phyloP scores from a whole-genome alignment of 179 eudicot species.

The Spinacia oleracea region DNA sequence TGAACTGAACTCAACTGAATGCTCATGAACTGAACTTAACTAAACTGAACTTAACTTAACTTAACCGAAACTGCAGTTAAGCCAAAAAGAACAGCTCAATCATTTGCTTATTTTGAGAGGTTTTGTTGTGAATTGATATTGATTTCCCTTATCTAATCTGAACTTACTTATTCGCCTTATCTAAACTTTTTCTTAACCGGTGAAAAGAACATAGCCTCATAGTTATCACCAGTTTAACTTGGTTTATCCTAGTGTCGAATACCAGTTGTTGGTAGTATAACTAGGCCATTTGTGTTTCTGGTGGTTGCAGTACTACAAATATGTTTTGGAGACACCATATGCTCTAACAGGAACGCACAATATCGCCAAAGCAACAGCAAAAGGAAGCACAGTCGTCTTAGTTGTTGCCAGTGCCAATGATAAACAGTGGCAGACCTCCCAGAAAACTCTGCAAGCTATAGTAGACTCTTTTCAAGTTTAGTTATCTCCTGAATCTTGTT shows the following conservation, averaged over 20 bases:
- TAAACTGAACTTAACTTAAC: too few relatives aligned
- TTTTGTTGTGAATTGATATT: too few relatives aligned
- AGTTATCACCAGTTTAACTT: not conserved
- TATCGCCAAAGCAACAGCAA: conserved; percentile 93
- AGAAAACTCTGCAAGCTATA: conserved; percentile 70
- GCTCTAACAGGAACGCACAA: conserved; percentile 92
- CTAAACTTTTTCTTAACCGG: not conserved
- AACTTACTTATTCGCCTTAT: too few relatives aligned
- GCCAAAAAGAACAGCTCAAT: too few relatives aligned
- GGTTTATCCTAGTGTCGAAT: not conserved
- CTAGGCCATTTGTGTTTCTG: conserved; percentile 1
- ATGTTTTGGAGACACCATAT: conserved; percentile 88
- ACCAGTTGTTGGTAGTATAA: not conserved
- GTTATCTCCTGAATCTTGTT: not conserved
- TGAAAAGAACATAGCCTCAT: not conserved
- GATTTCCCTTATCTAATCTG: too few relatives aligned
- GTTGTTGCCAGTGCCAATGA: conserved; percentile 92
- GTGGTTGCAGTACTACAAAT: conserved; percentile 82
- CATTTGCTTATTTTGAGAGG: too few relatives aligned
- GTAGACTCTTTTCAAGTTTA: conserved; percentile 83
- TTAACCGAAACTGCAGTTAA: too few relatives aligned
- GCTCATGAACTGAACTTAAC: too few relatives aligned
- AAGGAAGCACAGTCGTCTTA: conserved; percentile 79
- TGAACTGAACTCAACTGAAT: too few relatives aligned
- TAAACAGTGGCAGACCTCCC: conserved; percentile 79